Conservation (phyloP, 345 rosid genomes). For the Salix koriyanagi region DNA sequence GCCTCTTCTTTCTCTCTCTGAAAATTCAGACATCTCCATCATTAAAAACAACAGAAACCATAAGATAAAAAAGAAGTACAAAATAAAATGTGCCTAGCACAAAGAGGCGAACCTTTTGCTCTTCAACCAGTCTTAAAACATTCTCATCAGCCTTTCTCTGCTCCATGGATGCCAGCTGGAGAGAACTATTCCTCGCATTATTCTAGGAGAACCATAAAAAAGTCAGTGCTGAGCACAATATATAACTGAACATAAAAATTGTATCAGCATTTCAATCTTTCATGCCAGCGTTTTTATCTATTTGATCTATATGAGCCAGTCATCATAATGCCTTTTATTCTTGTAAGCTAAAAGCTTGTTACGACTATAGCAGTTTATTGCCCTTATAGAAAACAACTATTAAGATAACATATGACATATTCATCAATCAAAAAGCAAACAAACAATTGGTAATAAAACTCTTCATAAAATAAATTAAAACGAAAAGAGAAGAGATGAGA, state of each 20-base stretch:
- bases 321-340: background rate
- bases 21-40: slow-evolving; percentile 11
- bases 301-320: background rate
- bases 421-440: no score
- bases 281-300: background rate
- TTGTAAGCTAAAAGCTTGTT: no score
- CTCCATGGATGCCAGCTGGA: slow-evolving; percentile 73
- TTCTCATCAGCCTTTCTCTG: slow-evolving; percentile 74
- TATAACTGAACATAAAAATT: no score
- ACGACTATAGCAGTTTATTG: no score
- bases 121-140: slow-evolving; percentile 65
- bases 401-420: no score
- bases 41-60: slow-evolving; percentile 1
- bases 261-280: background rate
- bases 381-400: no score
- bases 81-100: background rate
- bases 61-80: background rate
- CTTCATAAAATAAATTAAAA: background rate
- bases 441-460: no score
- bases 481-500: background rate
- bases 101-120: slow-evolving; percentile 55
- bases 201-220: slow-evolving; percentile 39
- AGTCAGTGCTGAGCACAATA: slow-evolving; percentile 9
- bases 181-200: slow-evolving; percentile 52
- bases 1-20: slow-evolving; percentile 82